phyloP scores from a whole-genome alignment of 2,329 filamentous ascomycete species.

The Alternaria triticimaculans region DNA sequence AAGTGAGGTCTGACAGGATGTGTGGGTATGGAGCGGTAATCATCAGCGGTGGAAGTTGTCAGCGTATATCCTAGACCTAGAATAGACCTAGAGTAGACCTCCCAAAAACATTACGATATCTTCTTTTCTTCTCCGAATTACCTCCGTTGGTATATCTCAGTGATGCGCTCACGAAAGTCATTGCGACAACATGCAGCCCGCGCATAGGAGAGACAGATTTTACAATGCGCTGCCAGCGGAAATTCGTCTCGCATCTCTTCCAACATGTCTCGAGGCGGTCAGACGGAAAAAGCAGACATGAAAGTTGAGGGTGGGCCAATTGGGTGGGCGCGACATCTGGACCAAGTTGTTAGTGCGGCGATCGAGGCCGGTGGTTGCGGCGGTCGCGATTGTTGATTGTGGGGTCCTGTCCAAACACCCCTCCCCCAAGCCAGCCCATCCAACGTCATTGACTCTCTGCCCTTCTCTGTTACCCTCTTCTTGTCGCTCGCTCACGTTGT shows the following conservation, averaged over 20 bases:
- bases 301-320: not conserved
- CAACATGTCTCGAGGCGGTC: not conserved
- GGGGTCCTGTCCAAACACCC: slow-evolving; percentile 28
- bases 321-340: not conserved
- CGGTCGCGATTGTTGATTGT: slow-evolving; percentile 28
- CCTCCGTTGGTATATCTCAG: not conserved
- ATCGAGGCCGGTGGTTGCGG: slow-evolving; percentile 16
- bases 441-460: slow-evolving; percentile 13
- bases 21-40: not conserved
- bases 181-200: not conserved
- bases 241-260: not conserved
- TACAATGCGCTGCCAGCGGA: not conserved
- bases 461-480: not conserved
- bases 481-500: slow-evolving; percentile 4
- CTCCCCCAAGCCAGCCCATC: slow-evolving; percentile 5
- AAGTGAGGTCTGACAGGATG: slow-evolving; percentile 14
- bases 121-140: not conserved
- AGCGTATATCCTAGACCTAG: slow-evolving; percentile 30
- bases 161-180: not conserved
- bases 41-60: slow-evolving; percentile 9
- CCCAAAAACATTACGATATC: slow-evolving; percentile 1
- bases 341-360: slow-evolving; percentile 18
- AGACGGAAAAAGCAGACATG: not conserved
- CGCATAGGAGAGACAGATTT: not conserved
- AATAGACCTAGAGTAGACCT: slow-evolving; percentile 21